phyloP scores from a whole-genome alignment of 345 rosid genomes.

The Nasturtium officinale region DNA sequence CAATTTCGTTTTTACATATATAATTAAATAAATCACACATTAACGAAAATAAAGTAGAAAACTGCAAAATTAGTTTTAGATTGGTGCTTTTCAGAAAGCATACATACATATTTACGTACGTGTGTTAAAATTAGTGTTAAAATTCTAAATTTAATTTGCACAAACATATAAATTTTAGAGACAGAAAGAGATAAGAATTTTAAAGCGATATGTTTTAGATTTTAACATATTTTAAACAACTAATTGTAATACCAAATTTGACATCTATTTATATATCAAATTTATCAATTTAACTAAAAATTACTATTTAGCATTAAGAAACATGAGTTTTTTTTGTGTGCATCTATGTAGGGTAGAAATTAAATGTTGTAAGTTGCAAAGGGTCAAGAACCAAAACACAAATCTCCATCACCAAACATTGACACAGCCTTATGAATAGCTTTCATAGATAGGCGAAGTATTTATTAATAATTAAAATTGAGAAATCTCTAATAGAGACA shows the following conservation, averaged over 20 bases:
- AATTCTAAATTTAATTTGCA: too few relatives aligned
- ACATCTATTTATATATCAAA: background rate
- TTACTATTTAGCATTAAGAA: background rate
- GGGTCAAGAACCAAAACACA: conserved; percentile 1
- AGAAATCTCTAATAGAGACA: background rate
- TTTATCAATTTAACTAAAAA: background rate
- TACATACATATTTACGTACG: too few relatives aligned
- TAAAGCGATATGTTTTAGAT: background rate
- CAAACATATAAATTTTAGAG: too few relatives aligned
- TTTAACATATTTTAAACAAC: background rate
- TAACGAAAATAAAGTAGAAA: background rate
- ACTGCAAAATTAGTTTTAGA: too few relatives aligned
- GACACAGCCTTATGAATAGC: background rate
- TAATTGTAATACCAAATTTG: background rate
- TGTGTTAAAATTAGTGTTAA: too few relatives aligned
- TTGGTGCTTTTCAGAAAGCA: too few relatives aligned
- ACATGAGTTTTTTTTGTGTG: background rate
- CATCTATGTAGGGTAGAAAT: background rate
- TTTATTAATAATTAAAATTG: background rate
- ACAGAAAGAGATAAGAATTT: too few relatives aligned
- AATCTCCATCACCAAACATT: conserved; percentile 9
- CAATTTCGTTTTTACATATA: conserved; percentile 9
- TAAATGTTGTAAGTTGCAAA: background rate
- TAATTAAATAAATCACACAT: background rate
- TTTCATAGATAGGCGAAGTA: background rate